Evolutionary conservation across 768 basidiomycete genomes (phyloP).

Genomic region (Rossbeevera mucosa): DNA sequence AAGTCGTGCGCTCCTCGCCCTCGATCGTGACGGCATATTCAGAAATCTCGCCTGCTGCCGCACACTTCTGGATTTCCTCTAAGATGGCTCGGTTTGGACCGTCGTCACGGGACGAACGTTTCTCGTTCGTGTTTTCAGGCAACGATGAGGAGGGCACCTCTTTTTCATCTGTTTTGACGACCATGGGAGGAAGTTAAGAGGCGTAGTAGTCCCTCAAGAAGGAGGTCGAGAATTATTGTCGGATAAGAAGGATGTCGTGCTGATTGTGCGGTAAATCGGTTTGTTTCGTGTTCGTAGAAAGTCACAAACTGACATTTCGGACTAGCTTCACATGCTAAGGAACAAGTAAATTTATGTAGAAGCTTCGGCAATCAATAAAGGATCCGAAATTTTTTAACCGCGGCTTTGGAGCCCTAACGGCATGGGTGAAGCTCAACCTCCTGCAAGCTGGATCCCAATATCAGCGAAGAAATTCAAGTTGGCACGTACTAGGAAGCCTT

Average conservation of each 20-base stretch:
- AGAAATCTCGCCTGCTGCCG: constrained; percentile 46
- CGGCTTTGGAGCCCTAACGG: too few relatives aligned
- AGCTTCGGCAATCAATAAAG: background rate
- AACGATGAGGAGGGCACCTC: background rate
- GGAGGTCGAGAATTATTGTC: background rate
- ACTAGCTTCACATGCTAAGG: background rate
- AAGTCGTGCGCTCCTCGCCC: constrained; percentile 61
- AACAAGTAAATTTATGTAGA: background rate
- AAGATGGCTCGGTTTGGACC: constrained; percentile 5
- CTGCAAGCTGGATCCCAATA: too few relatives aligned
- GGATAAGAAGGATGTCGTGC: background rate
- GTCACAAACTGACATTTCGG: background rate
- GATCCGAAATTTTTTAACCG: too few relatives aligned
- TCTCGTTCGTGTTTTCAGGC: constrained; percentile 2
- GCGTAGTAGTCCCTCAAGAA: background rate
- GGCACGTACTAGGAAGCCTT: too few relatives aligned
- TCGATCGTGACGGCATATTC: constrained; percentile 58
- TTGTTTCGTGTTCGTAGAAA: background rate
- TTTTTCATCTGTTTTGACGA: background rate
- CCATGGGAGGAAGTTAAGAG: background rate
- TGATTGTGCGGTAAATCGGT: background rate
- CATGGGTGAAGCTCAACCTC: background rate
- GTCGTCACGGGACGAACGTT: background rate
- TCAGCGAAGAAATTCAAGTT: too few relatives aligned
- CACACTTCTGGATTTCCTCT: constrained; percentile 15